Evolutionary conservation across 345 rosid genomes (phyloP).

Genomic region (Eucalyptus sp.): DNA sequence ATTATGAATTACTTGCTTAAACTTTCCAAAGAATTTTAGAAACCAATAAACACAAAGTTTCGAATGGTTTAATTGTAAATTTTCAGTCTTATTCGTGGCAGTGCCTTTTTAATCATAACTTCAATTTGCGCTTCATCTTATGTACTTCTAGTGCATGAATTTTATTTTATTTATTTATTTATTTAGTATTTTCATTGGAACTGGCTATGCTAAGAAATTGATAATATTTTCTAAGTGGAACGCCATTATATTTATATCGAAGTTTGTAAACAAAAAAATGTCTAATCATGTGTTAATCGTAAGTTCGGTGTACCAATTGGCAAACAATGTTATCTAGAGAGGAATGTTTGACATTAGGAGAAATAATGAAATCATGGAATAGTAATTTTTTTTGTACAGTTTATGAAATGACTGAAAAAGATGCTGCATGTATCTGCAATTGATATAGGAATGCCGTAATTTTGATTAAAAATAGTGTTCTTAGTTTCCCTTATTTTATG

Average conservation of each 20-base stretch:
- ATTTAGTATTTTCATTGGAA: not conserved
- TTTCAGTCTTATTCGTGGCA: not conserved
- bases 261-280: not conserved
- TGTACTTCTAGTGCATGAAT: not conserved
- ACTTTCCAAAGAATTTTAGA: not conserved
- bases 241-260: fast-evolving
- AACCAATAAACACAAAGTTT: not conserved
- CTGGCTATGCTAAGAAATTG: fast-evolving
- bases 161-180: not conserved
- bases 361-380: not conserved
- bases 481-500: not conserved
- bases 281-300: not conserved
- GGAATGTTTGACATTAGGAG: no score
- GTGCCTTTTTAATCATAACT: not conserved
- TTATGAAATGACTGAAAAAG: not conserved
- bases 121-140: not conserved
- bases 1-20: not conserved
- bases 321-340: no score
- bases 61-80: not conserved
- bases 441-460: not conserved
- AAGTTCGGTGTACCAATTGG: no score
- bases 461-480: not conserved
- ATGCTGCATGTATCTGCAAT: not conserved
- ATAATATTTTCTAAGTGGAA: not conserved
- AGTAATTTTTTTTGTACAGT: not conserved